phyloP scores from a whole-genome alignment of 352 stramenopile species.

The Pythium brachiatum region DNA sequence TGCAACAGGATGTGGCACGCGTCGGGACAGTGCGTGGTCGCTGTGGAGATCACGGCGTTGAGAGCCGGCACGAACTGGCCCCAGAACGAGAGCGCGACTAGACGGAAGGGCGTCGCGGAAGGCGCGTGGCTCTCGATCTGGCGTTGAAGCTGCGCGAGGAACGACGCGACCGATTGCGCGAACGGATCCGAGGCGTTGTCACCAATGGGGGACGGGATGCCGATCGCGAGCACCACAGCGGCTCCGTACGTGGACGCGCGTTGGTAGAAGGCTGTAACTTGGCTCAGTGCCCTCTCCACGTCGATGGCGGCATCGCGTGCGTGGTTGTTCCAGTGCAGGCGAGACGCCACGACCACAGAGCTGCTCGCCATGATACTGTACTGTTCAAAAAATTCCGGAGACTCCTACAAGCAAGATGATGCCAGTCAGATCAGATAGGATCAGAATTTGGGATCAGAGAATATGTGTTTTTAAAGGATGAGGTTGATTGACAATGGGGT shows the following conservation, averaged over 20 bases:
- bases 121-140: constrained; percentile 14
- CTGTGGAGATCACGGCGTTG: constrained; percentile 89
- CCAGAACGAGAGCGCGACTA: constrained; percentile 94
- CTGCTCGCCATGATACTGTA: not conserved
- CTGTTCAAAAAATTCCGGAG: too few relatives aligned
- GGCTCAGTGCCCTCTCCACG: constrained; percentile 37
- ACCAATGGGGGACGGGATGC: constrained; percentile 30
- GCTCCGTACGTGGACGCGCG: constrained; percentile 49
- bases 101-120: constrained; percentile 32
- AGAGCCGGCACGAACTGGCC: constrained; percentile 94
- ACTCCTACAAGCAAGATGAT: too few relatives aligned
- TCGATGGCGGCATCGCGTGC: constrained; percentile 41
- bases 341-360: constrained; percentile 47
- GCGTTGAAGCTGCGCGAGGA: constrained; percentile 36
- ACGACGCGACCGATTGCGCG: constrained; percentile 35
- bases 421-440: too few relatives aligned
- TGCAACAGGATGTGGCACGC: constrained; percentile 78
- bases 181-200: constrained; percentile 31
- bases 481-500: too few relatives aligned
- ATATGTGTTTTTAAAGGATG: too few relatives aligned
- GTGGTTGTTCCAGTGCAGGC: constrained; percentile 75
- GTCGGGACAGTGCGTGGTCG: constrained; percentile 49
- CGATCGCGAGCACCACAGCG: constrained; percentile 55
- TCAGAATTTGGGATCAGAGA: too few relatives aligned
- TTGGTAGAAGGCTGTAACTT: constrained; percentile 49